A percentile compares a stretch with the other conserved stretches of the same genome.
Evolutionary conservation across 179 eudicot species (phyloP).

Genomic region (Carnegiea gigantea): DNA sequence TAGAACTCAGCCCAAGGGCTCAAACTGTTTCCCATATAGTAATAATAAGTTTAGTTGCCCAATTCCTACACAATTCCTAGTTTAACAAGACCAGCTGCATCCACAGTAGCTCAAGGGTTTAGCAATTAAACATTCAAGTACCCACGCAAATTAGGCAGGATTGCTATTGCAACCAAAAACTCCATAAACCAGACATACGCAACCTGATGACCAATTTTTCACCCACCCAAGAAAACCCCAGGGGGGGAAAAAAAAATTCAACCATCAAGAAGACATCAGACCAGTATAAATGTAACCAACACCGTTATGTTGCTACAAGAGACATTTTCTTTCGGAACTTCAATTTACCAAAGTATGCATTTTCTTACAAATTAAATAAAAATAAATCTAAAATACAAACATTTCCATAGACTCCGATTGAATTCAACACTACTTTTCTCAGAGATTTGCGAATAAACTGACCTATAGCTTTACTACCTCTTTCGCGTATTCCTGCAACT

Average conservation of each 20-base stretch:
- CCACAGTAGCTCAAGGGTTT: conserved; percentile 4
- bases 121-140: background rate
- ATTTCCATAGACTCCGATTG: background rate
- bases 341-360: background rate
- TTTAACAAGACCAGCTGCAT: background rate
- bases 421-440: background rate
- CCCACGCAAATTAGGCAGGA: background rate
- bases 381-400: background rate
- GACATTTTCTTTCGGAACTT: background rate
- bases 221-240: background rate
- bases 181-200: background rate
- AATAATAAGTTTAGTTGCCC: no score
- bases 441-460: background rate
- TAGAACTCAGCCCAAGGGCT: background rate
- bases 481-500: background rate
- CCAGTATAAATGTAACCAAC: background rate
- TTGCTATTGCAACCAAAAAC: background rate
- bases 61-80: background rate
- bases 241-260: no score
- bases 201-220: background rate
- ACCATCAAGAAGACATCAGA: background rate
- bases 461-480: background rate
- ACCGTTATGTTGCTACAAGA: background rate
- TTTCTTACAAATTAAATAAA: background rate
- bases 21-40: background rate